Percentiles rank a stretch among this genome's conserved stretches.
These are phyloP conservation scores for Dittrichia graveolens DNA, from an alignment of 129 eudicot genomes.

Conservation along the genomic window DNA sequence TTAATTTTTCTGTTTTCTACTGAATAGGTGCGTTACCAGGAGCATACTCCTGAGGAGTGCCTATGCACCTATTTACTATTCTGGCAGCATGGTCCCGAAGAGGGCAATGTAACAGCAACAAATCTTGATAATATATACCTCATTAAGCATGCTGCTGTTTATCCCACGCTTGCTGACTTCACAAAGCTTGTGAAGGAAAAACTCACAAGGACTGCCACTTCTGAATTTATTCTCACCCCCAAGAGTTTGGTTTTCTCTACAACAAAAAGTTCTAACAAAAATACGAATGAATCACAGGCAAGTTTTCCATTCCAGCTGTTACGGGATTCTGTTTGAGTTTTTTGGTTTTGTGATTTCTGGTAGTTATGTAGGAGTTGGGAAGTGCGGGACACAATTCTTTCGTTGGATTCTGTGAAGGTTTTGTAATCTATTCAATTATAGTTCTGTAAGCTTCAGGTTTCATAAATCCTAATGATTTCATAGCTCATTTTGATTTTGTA, in stretches of 20 bases:
- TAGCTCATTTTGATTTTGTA: not conserved
- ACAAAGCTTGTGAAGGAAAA: conserved; percentile 45
- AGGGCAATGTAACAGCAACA: conserved; percentile 45
- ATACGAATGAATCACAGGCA: conserved; percentile 37
- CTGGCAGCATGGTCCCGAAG: conserved; percentile 74
- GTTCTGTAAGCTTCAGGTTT: not conserved
- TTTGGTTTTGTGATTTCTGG: conserved; percentile 1
- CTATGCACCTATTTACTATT: conserved; percentile 54
- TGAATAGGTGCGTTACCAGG: conserved; percentile 49
- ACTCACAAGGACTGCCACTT: conserved; percentile 17
- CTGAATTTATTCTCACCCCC: conserved; percentile 28
- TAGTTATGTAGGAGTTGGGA: conserved; percentile 39
- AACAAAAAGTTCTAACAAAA: conserved; percentile 31
- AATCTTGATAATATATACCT: conserved; percentile 45
- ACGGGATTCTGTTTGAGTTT: not conserved
- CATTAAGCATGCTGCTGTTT: conserved; percentile 24
- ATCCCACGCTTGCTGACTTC: conserved; percentile 46
- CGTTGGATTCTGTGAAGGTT: conserved; percentile 44
- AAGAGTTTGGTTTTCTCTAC: conserved; percentile 21
- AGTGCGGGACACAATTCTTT: conserved; percentile 14
- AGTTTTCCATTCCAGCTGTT: conserved; percentile 20
- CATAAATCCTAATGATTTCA: not conserved
- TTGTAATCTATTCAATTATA: conserved; percentile 11
- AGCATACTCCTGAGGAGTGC: conserved; percentile 56
- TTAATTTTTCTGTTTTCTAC: conserved; percentile 13